phyloP scores from a whole-genome alignment of 176 grass and related monocot species.

The Hyparrhenia diplandra region DNA sequence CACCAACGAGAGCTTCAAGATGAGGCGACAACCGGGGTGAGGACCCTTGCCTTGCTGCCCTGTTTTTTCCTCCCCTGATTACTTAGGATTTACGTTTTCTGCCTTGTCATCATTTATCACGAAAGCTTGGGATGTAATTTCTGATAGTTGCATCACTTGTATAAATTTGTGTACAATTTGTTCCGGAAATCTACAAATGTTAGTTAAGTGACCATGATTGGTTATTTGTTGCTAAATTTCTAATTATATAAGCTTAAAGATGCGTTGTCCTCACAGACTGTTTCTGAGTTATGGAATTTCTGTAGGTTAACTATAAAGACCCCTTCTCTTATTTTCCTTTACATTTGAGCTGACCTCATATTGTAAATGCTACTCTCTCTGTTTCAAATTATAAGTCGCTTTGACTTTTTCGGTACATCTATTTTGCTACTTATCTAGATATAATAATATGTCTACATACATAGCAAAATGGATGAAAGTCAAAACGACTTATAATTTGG shows the following conservation, averaged over 20 bases:
- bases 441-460: too few relatives aligned
- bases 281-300: neutral
- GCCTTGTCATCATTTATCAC: neutral
- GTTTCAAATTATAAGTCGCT: too few relatives aligned
- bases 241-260: neutral
- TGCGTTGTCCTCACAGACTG: neutral
- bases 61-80: too few relatives aligned
- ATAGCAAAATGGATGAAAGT: too few relatives aligned
- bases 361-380: too few relatives aligned
- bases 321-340: neutral
- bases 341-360: neutral
- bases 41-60: constrained; percentile 14
- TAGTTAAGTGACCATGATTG: neutral
- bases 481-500: too few relatives aligned
- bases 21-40: constrained; percentile 85
- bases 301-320: neutral
- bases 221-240: neutral
- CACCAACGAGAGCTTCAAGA: constrained; percentile 77
- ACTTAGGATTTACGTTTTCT: neutral
- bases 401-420: too few relatives aligned
- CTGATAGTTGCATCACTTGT: neutral
- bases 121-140: neutral
- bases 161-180: neutral
- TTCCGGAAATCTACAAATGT: neutral
- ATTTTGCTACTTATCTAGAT: too few relatives aligned